Evolutionary conservation across 164 flowering plant species (phyloP).

Genomic region (Litsea cubeba): DNA sequence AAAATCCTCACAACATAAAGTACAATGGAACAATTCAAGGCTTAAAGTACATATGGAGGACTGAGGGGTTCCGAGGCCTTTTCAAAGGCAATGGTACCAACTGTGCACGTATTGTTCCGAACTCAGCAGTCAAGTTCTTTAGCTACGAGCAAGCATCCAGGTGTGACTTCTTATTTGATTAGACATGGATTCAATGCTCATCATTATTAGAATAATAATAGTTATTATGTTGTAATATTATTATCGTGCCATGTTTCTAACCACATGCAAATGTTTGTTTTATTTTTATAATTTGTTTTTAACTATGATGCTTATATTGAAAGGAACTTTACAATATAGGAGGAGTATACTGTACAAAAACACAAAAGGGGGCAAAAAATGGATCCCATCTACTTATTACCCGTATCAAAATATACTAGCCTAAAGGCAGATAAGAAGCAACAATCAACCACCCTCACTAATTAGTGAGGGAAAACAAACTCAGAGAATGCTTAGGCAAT

Average conservation of each 20-base stretch:
- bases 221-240: background rate
- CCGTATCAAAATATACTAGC: no score
- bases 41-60: conserved; percentile 84
- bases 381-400: no score
- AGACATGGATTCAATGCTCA: background rate
- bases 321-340: no score
- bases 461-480: no score
- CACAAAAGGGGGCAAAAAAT: no score
- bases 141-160: conserved; percentile 95
- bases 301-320: no score
- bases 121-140: conserved; percentile 95
- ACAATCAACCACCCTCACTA: no score
- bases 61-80: conserved; percentile 87
- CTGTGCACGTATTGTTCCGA: conserved; percentile 95
- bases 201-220: no score
- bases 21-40: conserved; percentile 96
- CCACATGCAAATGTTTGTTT: background rate
- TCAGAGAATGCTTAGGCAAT: no score
- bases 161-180: conserved; percentile 30
- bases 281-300: background rate
- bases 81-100: conserved; percentile 98
- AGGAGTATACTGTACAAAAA: no score
- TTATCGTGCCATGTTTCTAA: background rate
- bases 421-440: no score
- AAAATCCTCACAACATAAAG: conserved; percentile 83